A percentile compares a stretch with the other conserved stretches of the same genome.
These are phyloP conservation scores for Blumeria graminis DNA, from an alignment of 2,329 filamentous ascomycete species.

Conservation along the genomic window DNA sequence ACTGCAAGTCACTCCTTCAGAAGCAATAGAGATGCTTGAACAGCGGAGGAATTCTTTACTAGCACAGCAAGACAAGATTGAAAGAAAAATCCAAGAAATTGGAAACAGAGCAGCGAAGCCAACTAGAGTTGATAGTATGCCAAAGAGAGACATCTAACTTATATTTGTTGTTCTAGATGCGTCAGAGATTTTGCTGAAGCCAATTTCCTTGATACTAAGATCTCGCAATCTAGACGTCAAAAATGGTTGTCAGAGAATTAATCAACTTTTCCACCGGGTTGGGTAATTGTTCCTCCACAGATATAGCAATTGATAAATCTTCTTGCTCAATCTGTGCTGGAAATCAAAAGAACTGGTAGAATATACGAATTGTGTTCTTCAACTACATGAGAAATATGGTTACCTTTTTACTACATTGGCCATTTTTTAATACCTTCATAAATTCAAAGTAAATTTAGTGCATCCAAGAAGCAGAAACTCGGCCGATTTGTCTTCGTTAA, in stretches of 20 bases:
- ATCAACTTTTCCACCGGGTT: not conserved
- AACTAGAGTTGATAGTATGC: not conserved
- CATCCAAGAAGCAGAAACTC: too few relatives aligned
- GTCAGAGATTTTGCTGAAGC: not conserved
- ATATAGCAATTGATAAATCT: too few relatives aligned
- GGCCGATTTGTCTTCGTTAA: too few relatives aligned
- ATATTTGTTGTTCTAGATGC: not conserved
- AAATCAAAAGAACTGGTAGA: too few relatives aligned
- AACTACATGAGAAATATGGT: too few relatives aligned
- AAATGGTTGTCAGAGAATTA: not conserved
- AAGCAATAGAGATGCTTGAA: not conserved
- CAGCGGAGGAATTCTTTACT: not conserved
- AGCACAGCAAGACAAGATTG: not conserved
- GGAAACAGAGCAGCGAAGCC: not conserved
- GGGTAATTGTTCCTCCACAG: not conserved
- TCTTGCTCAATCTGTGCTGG: too few relatives aligned
- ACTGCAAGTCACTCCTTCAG: not conserved
- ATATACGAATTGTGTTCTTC: too few relatives aligned
- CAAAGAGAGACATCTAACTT: not conserved
- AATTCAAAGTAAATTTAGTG: too few relatives aligned
- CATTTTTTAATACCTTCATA: too few relatives aligned
- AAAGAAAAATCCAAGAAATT: not conserved
- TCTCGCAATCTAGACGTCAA: not conserved
- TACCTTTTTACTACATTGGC: too few relatives aligned
- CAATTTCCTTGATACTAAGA: not conserved